Evolutionary conservation across 257 asterid genomes (phyloP).

Genomic region (Nicotiana undulata): DNA sequence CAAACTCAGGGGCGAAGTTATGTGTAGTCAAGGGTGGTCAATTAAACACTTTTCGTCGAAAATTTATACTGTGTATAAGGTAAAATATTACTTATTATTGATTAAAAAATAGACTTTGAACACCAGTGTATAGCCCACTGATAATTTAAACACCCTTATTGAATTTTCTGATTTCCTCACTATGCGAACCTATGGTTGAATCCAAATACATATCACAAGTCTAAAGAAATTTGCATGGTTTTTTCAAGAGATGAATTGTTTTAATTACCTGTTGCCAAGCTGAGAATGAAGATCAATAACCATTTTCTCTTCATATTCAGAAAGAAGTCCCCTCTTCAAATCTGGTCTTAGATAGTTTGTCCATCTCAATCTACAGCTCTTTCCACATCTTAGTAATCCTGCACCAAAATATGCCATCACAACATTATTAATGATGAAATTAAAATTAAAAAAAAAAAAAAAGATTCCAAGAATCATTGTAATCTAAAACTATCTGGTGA

Average conservation of each 20-base stretch:
- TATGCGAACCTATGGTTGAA: not conserved
- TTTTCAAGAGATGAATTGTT: not conserved
- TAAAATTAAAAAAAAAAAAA: no score
- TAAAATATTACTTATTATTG: no score
- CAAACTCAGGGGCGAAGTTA: no score
- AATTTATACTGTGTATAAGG: no score
- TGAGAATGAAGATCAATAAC: slow-evolving; percentile 97
- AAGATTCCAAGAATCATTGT: not conserved
- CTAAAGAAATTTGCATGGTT: no score
- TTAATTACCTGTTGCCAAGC: slow-evolving; percentile 78
- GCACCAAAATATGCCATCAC: slow-evolving; percentile 12
- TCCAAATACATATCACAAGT: not conserved
- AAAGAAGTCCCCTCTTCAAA: slow-evolving; percentile 82
- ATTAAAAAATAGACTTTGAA: no score
- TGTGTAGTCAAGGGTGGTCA: no score
- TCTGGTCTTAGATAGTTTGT: slow-evolving; percentile 89
- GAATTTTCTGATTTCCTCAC: no score
- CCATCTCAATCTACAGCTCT: slow-evolving; percentile 97
- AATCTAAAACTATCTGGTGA: not conserved
- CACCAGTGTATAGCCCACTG: no score
- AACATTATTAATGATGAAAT: not conserved
- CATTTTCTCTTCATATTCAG: slow-evolving; percentile 84
- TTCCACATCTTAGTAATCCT: slow-evolving; percentile 90
- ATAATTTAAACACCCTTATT: no score
- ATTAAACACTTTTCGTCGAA: no score